Percentiles rank a stretch among this genome's conserved stretches.
Evolutionary conservation across 2,329 filamentous ascomycete genomes (phyloP).

Genomic region (Fusarium nurragi): DNA sequence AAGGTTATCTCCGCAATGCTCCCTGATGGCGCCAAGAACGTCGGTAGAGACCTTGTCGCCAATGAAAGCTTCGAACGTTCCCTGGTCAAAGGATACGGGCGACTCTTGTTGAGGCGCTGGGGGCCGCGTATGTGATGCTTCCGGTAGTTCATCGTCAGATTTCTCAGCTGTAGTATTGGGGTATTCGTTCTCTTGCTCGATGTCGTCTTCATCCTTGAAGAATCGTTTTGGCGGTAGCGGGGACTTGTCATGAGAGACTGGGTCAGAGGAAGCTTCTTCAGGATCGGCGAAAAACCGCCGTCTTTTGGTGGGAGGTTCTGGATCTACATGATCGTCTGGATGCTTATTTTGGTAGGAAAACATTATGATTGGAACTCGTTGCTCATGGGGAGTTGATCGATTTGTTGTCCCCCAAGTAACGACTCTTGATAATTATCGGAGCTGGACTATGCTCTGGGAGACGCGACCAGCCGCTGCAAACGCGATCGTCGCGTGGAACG

Average conservation of each 20-base stretch:
- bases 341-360: conserved; percentile 49
- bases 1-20: conserved; percentile 65
- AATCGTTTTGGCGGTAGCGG: conserved; percentile 41
- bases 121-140: conserved; percentile 11
- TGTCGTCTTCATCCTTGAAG: conserved; percentile 42
- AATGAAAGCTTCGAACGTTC: conserved; percentile 67
- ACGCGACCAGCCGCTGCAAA: conserved; percentile 49
- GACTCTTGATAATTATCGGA: conserved; percentile 7
- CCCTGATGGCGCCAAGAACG: conserved; percentile 60
- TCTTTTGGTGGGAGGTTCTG: conserved; percentile 59
- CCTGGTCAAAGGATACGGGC: conserved; percentile 62
- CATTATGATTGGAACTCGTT: conserved; percentile 15
- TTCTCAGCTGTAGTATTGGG: conserved; percentile 19
- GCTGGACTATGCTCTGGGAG: conserved; percentile 41
- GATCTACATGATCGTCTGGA: conserved; percentile 44
- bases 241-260: conserved; percentile 35
- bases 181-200: conserved; percentile 35
- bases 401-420: neutral
- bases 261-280: conserved; percentile 46
- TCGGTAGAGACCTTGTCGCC: conserved; percentile 64
- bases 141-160: conserved; percentile 20
- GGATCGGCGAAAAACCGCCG: conserved; percentile 52
- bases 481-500: conserved; percentile 51
- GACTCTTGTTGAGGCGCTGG: conserved; percentile 35
- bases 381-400: neutral